phyloP scores from a whole-genome alignment of 306 rosid species.

The Prunus salicina region DNA sequence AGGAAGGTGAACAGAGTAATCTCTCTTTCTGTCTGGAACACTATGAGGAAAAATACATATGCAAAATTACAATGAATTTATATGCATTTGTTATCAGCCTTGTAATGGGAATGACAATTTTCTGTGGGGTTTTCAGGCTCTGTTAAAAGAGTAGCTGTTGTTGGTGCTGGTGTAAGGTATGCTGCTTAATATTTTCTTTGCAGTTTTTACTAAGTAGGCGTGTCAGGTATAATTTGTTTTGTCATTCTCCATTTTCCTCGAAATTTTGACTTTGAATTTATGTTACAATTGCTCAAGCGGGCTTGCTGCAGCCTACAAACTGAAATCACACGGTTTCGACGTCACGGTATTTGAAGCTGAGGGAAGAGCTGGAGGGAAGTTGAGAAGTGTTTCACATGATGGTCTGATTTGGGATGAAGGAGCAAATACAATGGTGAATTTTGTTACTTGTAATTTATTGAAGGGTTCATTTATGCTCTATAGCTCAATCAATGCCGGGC shows the following conservation, averaged over 20 bases:
- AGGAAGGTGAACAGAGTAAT: conserved; percentile 39
- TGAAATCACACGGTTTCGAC: conserved; percentile 74
- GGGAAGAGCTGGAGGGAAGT: conserved; percentile 85
- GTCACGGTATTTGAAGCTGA: conserved; percentile 83
- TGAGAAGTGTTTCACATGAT: conserved; percentile 66
- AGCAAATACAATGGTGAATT: conserved; percentile 87
- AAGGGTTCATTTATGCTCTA: not conserved
- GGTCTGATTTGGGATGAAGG: conserved; percentile 94
- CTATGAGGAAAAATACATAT: not conserved
- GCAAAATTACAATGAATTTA: not conserved
- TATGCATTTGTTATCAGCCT: not conserved
- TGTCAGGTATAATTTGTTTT: not conserved
- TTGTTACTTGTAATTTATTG: not conserved
- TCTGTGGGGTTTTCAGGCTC: conserved; percentile 41
- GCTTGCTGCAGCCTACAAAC: conserved; percentile 89
- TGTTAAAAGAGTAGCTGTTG: conserved; percentile 73
- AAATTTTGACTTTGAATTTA: conserved; percentile 2
- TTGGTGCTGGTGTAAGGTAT: conserved; percentile 96
- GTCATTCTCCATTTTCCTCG: not conserved
- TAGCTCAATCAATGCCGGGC: conserved; percentile 8
- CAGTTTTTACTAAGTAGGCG: not conserved
- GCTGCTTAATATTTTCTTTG: not conserved
- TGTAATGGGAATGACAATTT: too few relatives aligned
- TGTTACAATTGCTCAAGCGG: conserved; percentile 50
- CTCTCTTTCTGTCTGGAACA: conserved; percentile 6